Evolutionary conservation across 164 flowering plant species (phyloP).

Genomic region (Umbilicus rupestris): DNA sequence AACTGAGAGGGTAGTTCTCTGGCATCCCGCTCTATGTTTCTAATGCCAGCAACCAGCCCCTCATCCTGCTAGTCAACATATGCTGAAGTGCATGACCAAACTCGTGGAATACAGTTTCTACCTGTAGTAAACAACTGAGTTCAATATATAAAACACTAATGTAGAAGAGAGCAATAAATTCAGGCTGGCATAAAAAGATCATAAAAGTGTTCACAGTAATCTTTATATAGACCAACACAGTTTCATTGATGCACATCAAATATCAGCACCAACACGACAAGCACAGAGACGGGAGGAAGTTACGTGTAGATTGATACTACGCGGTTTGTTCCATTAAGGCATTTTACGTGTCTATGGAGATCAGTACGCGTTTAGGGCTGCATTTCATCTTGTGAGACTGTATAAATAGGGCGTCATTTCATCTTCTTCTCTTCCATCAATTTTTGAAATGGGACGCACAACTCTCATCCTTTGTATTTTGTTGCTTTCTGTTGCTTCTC

Average conservation of each 20-base stretch:
- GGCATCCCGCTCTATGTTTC: conserved; percentile 97
- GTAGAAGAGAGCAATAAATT: not conserved
- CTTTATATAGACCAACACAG: not conserved
- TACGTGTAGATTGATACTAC: not conserved
- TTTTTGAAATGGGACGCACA: no score
- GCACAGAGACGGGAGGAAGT: not conserved
- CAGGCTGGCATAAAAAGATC: not conserved
- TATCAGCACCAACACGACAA: no score
- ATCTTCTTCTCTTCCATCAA: no score
- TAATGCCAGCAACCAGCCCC: conserved; percentile 89
- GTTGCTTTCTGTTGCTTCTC: no score
- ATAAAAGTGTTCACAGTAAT: not conserved
- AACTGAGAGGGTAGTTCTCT: conserved; percentile 97
- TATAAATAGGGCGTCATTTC: no score
- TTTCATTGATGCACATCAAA: no score
- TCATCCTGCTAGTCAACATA: conserved; percentile 96
- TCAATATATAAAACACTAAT: not conserved
- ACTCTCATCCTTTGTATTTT: no score
- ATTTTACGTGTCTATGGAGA: no score
- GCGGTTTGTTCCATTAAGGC: no score
- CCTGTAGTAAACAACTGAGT: conserved; percentile 34
- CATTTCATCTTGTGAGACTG: no score
- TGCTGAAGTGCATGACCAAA: conserved; percentile 99
- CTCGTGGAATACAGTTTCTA: conserved; percentile 97
- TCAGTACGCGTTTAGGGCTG: no score